These are phyloP conservation scores for Akanthomyces uredinophilus DNA, from an alignment of 2,329 filamentous ascomycete species.

Conservation along the genomic window DNA sequence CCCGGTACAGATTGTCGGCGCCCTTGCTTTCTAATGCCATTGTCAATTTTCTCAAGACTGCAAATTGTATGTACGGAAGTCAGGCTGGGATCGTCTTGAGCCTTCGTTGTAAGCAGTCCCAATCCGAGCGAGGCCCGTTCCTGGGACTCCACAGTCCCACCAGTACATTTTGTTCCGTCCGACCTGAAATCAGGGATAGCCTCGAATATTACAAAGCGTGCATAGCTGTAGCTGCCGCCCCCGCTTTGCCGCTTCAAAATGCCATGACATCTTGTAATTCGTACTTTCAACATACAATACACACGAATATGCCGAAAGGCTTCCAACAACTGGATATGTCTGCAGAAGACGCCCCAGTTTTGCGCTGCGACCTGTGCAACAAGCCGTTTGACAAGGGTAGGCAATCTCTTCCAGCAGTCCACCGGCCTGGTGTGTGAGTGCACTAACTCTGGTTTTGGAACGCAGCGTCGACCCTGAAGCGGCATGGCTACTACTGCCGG, in stretches of 20 bases:
- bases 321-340: not conserved
- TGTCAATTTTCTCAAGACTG: too few relatives aligned
- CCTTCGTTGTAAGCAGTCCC: too few relatives aligned
- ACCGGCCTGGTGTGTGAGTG: not conserved
- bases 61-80: too few relatives aligned
- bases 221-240: too few relatives aligned
- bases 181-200: not conserved
- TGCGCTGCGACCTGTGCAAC: constrained; percentile 4
- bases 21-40: too few relatives aligned
- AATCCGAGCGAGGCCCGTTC: not conserved
- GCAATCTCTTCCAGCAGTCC: not conserved
- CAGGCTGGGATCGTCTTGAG: too few relatives aligned
- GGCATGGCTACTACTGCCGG: constrained; percentile 7
- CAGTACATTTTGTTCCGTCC: constrained; percentile 10
- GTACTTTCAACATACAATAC: too few relatives aligned
- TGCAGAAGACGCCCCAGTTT: not conserved
- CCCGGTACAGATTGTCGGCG: too few relatives aligned
- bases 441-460: not conserved
- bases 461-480: not conserved
- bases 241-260: too few relatives aligned
- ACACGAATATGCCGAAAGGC: too few relatives aligned
- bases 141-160: not conserved
- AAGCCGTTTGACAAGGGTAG: not conserved
- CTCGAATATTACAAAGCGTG: not conserved
- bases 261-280: too few relatives aligned